Evolutionary conservation across 495 filamentous ascomycete genomes (phyloP), one percentile per base, ranked within the genome.

Genomic region (Penicillium riverlandense): DNA sequence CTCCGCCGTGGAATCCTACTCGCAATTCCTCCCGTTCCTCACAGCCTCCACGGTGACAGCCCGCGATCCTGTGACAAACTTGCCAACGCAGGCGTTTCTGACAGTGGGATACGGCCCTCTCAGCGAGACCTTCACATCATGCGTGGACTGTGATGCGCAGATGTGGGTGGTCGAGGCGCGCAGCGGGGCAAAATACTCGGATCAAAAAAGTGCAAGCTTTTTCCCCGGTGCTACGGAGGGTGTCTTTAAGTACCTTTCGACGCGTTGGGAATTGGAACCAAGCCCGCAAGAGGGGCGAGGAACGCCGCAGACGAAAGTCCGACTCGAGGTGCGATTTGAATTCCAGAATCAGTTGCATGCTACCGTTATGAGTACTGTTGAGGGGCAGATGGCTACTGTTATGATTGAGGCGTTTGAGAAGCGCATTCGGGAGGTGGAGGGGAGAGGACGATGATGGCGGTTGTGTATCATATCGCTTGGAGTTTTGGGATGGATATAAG

Each of bases 331-430:
- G 48, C 75, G 79, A 49, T 95, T 88, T 59, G 73, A 78, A 67
- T 96, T 97, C 61, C 71, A 76, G 51, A 96, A 88, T 69, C 85
- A 90, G 40, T 59, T 90, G 51, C 90, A 96, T 74, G 81, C 77
- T 44, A 78, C 80, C 15, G 64, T 95, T 53, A 91, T 88, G 63
- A 70, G 80, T 40, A 84, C 84, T 22, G 77, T 90, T 36, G 86
- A 86, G 55, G 87, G 86, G 35, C 86, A 85, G 66, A 83, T 96
- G 55, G 91, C 86, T 16, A 78, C 76, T 9, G 69, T 85, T 40
- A 92, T 98, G 90, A 84, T 98, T 55, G 80, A 85, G 67, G 92
- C 92, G 28, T 98, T 97, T 75, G 90, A 95, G 72, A 76, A 75
- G 69, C 72, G 87, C 58, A 86, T 86, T 34, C 69, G 71, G 66